Percentiles rank a stretch among this genome's conserved stretches.
These are phyloP conservation scores for Histomonas meleagridis DNA, from an alignment of 208 protist genomes.

Conservation along the genomic window DNA sequence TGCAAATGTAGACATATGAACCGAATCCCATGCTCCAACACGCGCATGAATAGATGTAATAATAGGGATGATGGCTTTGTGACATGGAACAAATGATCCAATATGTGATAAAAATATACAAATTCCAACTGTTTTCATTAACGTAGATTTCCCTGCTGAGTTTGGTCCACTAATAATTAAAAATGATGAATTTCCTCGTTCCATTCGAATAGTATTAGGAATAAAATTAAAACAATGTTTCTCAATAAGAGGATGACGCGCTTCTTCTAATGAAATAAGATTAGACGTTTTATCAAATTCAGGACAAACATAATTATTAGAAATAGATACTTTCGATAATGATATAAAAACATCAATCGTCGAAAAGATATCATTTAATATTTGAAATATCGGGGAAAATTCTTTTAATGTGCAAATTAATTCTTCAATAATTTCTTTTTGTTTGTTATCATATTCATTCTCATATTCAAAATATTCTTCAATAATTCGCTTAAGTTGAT, in stretches of 20 bases:
- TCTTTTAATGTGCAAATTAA: background rate
- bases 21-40: slow-evolving; percentile 89
- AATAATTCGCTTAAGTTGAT: background rate
- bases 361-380: slow-evolving; percentile 14
- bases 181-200: background rate
- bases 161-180: slow-evolving; percentile 38
- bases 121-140: slow-evolving; percentile 78
- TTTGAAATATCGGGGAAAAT: background rate
- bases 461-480: background rate
- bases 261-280: background rate
- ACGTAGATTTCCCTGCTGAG: slow-evolving; percentile 63
- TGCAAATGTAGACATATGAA: slow-evolving; percentile 92
- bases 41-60: slow-evolving; percentile 84
- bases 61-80: slow-evolving; percentile 55
- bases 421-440: background rate
- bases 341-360: slow-evolving; percentile 23
- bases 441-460: background rate
- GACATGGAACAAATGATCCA: slow-evolving; percentile 91
- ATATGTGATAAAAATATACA: slow-evolving; percentile 90
- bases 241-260: slow-evolving; percentile 34
- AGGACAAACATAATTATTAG: background rate
- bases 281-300: no score
- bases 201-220: background rate
- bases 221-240: background rate
- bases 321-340: background rate